A percentile compares a stretch with the other conserved stretches of the same genome.
phyloP scores from a whole-genome alignment of 2,329 filamentous ascomycete genomes.

The Curvularia hawaiiensis region DNA sequence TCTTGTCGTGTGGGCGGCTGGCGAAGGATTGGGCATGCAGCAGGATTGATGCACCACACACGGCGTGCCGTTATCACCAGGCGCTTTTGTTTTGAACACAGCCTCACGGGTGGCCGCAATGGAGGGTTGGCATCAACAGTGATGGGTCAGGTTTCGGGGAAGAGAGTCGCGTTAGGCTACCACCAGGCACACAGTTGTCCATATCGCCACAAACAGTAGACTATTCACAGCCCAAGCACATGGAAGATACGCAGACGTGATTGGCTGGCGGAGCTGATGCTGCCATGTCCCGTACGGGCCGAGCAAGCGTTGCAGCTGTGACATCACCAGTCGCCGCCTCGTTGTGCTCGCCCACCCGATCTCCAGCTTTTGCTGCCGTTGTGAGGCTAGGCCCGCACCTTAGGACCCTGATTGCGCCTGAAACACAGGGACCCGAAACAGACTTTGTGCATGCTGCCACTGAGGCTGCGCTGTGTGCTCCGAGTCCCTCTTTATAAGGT shows the following conservation, averaged over 20 bases:
- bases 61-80: not conserved
- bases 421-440: slow-evolving; percentile 12
- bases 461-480: slow-evolving; percentile 1
- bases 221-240: slow-evolving; percentile 1
- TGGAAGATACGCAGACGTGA: not conserved
- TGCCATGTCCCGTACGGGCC: slow-evolving; percentile 3
- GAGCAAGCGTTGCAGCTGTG: slow-evolving; percentile 11
- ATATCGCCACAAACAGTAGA: slow-evolving; percentile 5
- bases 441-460: slow-evolving; percentile 7
- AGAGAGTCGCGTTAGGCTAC: not conserved
- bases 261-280: slow-evolving; percentile 1
- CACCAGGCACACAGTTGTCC: not conserved
- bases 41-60: not conserved
- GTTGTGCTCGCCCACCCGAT: slow-evolving; percentile 11
- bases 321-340: slow-evolving; percentile 10
- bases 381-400: slow-evolving; percentile 4
- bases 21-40: not conserved
- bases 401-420: slow-evolving; percentile 11
- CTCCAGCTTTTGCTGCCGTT: slow-evolving; percentile 9
- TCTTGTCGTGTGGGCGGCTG: not conserved
- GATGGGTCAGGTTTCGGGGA: not conserved
- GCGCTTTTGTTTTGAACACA: not conserved
- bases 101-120: not conserved
- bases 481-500: slow-evolving; percentile 8
- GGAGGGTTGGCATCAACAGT: not conserved